Evolutionary conservation across 805 yeast genomes (phyloP).

Genomic region (Komagataella phaffii): DNA sequence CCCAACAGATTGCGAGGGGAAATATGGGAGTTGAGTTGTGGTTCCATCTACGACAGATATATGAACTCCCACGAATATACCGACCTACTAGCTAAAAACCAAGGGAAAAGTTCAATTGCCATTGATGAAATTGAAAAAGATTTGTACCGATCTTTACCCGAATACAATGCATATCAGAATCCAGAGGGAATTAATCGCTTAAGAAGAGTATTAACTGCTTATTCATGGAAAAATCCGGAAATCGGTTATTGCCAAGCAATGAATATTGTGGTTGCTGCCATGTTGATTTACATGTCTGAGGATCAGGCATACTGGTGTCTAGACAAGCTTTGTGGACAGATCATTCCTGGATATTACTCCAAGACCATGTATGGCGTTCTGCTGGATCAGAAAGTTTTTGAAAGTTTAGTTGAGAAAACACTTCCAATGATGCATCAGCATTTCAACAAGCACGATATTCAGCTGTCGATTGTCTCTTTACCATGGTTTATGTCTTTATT

Average conservation of each 20-base stretch:
- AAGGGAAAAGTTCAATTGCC: constrained; percentile 60
- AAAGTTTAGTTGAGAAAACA: constrained; percentile 74
- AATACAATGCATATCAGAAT: constrained; percentile 85
- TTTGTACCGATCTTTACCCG: constrained; percentile 87
- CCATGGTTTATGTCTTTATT: constrained; percentile 95
- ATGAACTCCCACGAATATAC: constrained; percentile 48
- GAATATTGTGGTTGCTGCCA: constrained; percentile 83
- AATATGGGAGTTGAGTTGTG: constrained; percentile 87
- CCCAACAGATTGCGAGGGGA: constrained; percentile 95
- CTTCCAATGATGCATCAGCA: constrained; percentile 87
- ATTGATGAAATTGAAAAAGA: constrained; percentile 96
- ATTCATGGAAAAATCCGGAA: constrained; percentile 94
- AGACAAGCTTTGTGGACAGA: constrained; percentile 63
- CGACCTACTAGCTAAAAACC: constrained; percentile 42
- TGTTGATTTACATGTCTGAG: constrained; percentile 78
- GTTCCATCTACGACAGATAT: constrained; percentile 66
- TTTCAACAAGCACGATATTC: constrained; percentile 67
- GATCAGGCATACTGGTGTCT: constrained; percentile 97
- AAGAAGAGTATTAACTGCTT: constrained; percentile 82
- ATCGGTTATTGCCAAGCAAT: constrained; percentile 98
- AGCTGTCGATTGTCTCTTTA: constrained; percentile 79
- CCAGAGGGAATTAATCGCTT: constrained; percentile 76
- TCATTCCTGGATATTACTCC: constrained; percentile 92
- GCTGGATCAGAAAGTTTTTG: constrained; percentile 88
- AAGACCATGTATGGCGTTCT: constrained; percentile 96